Evolutionary conservation across 2,329 filamentous ascomycete genomes (phyloP).

Genomic region (Aspergillus persii): DNA sequence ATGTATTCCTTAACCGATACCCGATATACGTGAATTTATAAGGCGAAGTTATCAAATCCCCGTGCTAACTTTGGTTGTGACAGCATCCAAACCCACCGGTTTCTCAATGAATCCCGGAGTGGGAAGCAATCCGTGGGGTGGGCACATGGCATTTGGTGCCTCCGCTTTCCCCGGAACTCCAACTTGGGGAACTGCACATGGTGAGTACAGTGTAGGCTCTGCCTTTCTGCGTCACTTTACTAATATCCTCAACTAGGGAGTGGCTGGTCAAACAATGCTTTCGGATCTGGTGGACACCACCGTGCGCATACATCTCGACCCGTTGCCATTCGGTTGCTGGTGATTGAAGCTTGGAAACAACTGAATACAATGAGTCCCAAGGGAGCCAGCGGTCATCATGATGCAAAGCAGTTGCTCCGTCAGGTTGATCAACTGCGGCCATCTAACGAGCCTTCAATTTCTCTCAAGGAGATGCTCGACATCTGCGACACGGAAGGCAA

Average conservation of each 20-base stretch:
- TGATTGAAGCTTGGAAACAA: conserved; percentile 75
- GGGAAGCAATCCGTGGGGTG: conserved; percentile 34
- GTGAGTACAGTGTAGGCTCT: conserved; percentile 24
- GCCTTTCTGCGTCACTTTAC: conserved; percentile 6
- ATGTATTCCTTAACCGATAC: conserved; percentile 19
- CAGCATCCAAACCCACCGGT: conserved; percentile 33
- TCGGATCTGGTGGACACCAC: conserved; percentile 48
- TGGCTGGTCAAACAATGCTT: conserved; percentile 49
- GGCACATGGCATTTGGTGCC: conserved; percentile 38
- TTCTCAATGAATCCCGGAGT: conserved; percentile 33
- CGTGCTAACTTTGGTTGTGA: conserved; percentile 16
- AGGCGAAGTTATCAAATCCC: not conserved
- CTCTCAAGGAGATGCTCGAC: conserved; percentile 69
- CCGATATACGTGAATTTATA: too few relatives aligned
- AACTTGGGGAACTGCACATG: conserved; percentile 39
- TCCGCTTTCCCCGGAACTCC: conserved; percentile 36
- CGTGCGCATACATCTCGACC: conserved; percentile 61
- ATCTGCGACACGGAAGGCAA: conserved; percentile 92
- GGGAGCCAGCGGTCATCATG: conserved; percentile 64
- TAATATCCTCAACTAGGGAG: conserved; percentile 33
- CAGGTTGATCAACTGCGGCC: conserved; percentile 66
- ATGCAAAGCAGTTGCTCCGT: conserved; percentile 60
- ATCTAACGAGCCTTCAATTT: conserved; percentile 56
- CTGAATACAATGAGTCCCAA: conserved; percentile 46
- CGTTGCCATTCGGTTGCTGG: conserved; percentile 67